A percentile compares a stretch with the other conserved stretches of the same genome.
Evolutionary conservation across 805 yeast genomes (phyloP).

Genomic region (Yamadazyma kitorensis): DNA sequence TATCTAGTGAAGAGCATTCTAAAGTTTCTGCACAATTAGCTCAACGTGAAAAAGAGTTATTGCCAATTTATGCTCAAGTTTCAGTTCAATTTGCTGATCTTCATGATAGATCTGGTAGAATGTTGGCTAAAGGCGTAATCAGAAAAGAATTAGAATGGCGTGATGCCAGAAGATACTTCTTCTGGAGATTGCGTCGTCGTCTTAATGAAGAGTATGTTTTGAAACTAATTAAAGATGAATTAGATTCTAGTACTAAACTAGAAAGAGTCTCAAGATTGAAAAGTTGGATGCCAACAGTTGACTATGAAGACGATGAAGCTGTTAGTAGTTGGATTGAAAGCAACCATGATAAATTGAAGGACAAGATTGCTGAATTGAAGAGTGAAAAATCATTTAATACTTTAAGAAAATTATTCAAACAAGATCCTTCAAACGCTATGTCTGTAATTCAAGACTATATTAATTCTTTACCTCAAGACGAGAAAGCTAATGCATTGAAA

Average conservation of each 20-base stretch:
- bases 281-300: conserved; percentile 80
- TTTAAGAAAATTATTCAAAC: conserved; percentile 50
- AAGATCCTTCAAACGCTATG: conserved; percentile 28
- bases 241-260: conserved; percentile 59
- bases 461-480: conserved; percentile 31
- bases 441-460: conserved; percentile 36
- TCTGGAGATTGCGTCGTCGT: conserved; percentile 98
- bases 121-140: conserved; percentile 92
- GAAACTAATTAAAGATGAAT: conserved; percentile 64
- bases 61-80: conserved; percentile 89
- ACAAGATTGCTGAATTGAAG: conserved; percentile 59
- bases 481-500: conserved; percentile 27
- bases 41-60: conserved; percentile 73
- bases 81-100: conserved; percentile 96
- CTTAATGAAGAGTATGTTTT: conserved; percentile 87
- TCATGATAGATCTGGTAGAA: conserved; percentile 96
- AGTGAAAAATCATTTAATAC: conserved; percentile 64
- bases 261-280: conserved; percentile 85
- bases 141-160: conserved; percentile 82
- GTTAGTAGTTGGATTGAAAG: conserved; percentile 86
- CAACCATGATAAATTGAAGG: conserved; percentile 62
- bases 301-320: conserved; percentile 67
- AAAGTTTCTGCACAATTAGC: conserved; percentile 61
- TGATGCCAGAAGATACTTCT: conserved; percentile 90
- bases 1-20: conserved; percentile 64